phyloP scores from a whole-genome alignment of 78 protist species.

The Dictyostelium firmibasis region DNA sequence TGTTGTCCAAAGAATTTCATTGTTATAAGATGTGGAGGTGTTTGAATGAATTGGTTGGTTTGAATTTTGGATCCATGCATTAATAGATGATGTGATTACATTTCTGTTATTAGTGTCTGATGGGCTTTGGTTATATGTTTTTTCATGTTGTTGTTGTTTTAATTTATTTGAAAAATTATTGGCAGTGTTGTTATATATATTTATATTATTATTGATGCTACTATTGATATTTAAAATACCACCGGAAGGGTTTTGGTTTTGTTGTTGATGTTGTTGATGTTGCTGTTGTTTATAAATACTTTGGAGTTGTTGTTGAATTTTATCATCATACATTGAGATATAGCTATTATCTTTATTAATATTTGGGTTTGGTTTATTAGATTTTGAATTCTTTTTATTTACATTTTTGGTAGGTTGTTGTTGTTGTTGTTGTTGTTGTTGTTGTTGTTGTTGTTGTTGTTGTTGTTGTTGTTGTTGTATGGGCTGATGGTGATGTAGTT shows the following conservation, averaged over 20 bases:
- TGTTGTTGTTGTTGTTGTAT: background rate
- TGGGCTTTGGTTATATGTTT: background rate
- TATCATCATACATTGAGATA: background rate
- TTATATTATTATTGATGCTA: background rate
- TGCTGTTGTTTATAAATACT: background rate
- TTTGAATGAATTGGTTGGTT: too few relatives aligned
- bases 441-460: background rate
- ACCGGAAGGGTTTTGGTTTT: background rate
- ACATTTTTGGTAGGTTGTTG: background rate
- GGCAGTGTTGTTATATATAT: background rate
- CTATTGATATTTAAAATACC: background rate
- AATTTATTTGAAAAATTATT: background rate
- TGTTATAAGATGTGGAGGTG: background rate
- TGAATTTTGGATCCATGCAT: background rate
- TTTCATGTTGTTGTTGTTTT: background rate
- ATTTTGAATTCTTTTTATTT: background rate
- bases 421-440: background rate
- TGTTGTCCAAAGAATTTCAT: background rate
- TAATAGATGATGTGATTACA: background rate
- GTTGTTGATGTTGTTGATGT: background rate
- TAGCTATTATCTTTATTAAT: background rate
- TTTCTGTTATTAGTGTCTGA: background rate
- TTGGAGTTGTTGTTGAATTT: constrained; percentile 14
- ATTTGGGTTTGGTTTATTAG: background rate
- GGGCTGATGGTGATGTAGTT: background rate